A percentile compares a stretch with the other conserved stretches of the same genome.
Evolutionary conservation across 2,329 filamentous ascomycete genomes (phyloP).

Genomic region (Ophiobolus disseminans): DNA sequence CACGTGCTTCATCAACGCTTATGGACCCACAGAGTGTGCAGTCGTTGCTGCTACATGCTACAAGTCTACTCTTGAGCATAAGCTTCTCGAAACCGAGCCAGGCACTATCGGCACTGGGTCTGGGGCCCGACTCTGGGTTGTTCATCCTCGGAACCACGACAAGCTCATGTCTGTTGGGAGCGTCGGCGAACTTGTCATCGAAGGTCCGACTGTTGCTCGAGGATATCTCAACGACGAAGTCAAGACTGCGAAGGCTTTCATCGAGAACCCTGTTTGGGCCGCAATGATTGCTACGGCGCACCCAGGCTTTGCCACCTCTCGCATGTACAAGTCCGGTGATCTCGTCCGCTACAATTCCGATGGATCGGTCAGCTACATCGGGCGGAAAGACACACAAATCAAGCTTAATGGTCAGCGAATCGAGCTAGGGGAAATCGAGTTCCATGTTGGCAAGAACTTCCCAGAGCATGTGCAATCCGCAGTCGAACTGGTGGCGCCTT

Average conservation of each 20-base stretch:
- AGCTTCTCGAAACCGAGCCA: conserved; percentile 34
- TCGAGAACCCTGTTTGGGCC: conserved; percentile 39
- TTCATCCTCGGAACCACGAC: conserved; percentile 49
- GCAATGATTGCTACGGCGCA: conserved; percentile 5
- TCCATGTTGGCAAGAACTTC: conserved; percentile 43
- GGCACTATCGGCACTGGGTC: conserved; percentile 41
- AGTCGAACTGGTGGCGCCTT: conserved; percentile 42
- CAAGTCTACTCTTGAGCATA: conserved; percentile 34
- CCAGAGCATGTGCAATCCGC: conserved; percentile 41
- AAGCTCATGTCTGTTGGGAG: conserved; percentile 41
- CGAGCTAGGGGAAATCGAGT: conserved; percentile 39
- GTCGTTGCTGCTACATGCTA: conserved; percentile 33
- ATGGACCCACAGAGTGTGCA: conserved; percentile 44
- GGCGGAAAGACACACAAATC: conserved; percentile 39
- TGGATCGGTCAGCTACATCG: conserved; percentile 38
- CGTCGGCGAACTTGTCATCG: conserved; percentile 46
- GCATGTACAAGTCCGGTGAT: conserved; percentile 33
- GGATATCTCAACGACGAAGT: conserved; percentile 33
- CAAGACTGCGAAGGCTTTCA: conserved; percentile 36
- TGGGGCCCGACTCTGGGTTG: conserved; percentile 48
- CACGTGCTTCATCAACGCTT: conserved; percentile 53
- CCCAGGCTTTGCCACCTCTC: conserved; percentile 20
- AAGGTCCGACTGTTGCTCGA: conserved; percentile 57
- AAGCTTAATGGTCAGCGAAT: conserved; percentile 42
- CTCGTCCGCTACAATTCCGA: conserved; percentile 27